Evolutionary conservation across 768 basidiomycete species (phyloP).

Genomic region (Lactarius evosmus): DNA sequence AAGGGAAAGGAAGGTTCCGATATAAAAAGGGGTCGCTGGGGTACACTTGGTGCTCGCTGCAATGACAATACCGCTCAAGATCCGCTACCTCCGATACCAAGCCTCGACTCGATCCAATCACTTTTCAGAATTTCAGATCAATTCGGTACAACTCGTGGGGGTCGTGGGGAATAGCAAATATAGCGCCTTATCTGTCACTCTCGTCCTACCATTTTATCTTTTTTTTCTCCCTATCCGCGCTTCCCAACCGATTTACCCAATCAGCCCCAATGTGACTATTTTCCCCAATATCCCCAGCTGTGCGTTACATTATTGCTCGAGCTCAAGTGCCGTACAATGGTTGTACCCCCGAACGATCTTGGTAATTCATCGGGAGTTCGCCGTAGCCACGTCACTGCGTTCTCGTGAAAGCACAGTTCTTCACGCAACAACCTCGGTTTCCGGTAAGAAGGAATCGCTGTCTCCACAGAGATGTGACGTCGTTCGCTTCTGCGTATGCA

Average conservation of each 20-base stretch:
- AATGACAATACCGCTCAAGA: not conserved
- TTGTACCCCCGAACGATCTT: not conserved
- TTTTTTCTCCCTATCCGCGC: not conserved
- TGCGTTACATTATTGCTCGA: not conserved
- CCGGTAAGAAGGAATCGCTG: not conserved
- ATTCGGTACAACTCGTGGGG: not conserved
- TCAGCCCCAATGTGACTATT: not conserved
- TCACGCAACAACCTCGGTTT: not conserved
- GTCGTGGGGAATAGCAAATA: conserved; percentile 14
- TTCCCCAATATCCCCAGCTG: conserved; percentile 4
- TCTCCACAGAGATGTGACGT: not conserved
- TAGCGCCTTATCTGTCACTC: not conserved
- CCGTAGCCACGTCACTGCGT: conserved; percentile 12
- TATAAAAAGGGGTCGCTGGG: not conserved
- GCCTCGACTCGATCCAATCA: not conserved
- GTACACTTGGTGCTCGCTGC: not conserved
- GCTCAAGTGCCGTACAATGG: not conserved
- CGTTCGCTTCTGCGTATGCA: not conserved
- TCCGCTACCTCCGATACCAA: not conserved
- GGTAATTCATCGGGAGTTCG: not conserved
- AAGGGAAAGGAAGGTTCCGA: not conserved
- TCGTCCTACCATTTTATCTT: not conserved
- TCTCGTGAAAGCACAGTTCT: not conserved
- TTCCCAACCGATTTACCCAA: conserved; percentile 13
- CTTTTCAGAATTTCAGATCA: not conserved